phyloP scores from a whole-genome alignment of 352 stramenopile genomes.

The Globisporangium cylindrosporum region DNA sequence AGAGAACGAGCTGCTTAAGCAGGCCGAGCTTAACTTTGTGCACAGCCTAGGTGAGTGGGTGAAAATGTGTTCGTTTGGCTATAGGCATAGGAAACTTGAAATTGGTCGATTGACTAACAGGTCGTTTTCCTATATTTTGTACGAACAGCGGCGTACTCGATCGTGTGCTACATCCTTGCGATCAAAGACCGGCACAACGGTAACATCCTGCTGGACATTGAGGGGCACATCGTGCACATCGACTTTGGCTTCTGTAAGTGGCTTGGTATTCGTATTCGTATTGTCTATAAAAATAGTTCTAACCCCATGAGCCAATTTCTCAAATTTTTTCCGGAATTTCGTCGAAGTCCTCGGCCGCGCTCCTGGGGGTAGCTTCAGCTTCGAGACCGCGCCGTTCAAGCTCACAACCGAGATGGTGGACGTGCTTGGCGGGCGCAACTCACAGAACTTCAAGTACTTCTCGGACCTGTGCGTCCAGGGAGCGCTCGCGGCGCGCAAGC shows the following conservation, averaged over 20 bases:
- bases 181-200: conserved; percentile 99
- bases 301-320: background rate
- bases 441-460: conserved; percentile 91
- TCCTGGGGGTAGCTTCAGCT: conserved; percentile 91
- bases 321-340: background rate
- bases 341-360: conserved; percentile 62
- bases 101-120: background rate
- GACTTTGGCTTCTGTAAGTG: conserved; percentile 97
- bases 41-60: conserved; percentile 67
- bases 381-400: conserved; percentile 97
- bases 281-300: background rate
- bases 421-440: conserved; percentile 91
- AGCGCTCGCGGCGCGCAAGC: conserved; percentile 89
- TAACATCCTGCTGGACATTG: conserved; percentile 98
- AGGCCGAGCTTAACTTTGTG: conserved; percentile 79
- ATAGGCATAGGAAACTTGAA: conserved; percentile 15
- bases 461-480: conserved; percentile 92
- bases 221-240: conserved; percentile 98
- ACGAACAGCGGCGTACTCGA: conserved; percentile 92
- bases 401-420: conserved; percentile 95
- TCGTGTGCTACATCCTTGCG: conserved; percentile 97
- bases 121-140: conserved; percentile 16
- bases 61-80: background rate
- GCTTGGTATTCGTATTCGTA: background rate
- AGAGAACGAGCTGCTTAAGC: conserved; percentile 38